phyloP scores from a whole-genome alignment of 2,329 filamentous ascomycete genomes.

The Ascocoryne sarcoides region DNA sequence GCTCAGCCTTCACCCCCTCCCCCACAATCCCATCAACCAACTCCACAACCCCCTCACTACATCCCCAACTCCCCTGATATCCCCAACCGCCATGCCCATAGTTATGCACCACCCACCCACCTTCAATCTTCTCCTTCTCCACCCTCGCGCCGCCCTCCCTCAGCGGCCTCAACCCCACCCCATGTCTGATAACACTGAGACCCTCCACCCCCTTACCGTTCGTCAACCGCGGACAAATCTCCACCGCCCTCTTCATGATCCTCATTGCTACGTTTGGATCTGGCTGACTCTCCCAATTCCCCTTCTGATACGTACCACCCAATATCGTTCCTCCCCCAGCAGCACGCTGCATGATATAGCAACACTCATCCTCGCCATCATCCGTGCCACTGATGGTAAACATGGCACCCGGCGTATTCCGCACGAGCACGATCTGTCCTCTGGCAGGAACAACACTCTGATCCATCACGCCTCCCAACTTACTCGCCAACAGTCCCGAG shows the following conservation, averaged over 20 bases:
- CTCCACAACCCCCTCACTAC: slow-evolving; percentile 55
- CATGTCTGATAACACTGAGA: slow-evolving; percentile 56
- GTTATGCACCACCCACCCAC: slow-evolving; percentile 48
- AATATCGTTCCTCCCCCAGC: slow-evolving; percentile 58
- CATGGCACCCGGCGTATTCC: slow-evolving; percentile 56
- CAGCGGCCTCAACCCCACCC: slow-evolving; percentile 57
- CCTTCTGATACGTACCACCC: slow-evolving; percentile 57
- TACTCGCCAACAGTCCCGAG: slow-evolving; percentile 67
- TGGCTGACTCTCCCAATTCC: slow-evolving; percentile 53
- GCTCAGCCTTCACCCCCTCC: slow-evolving; percentile 13
- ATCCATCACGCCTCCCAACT: slow-evolving; percentile 76
- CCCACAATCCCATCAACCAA: slow-evolving; percentile 48
- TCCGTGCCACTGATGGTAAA: slow-evolving; percentile 51
- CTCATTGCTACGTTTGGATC: slow-evolving; percentile 54
- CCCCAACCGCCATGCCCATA: slow-evolving; percentile 56
- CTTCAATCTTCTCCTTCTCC: slow-evolving; percentile 51
- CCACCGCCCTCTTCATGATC: slow-evolving; percentile 59
- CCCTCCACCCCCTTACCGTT: slow-evolving; percentile 52
- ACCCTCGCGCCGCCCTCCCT: slow-evolving; percentile 51
- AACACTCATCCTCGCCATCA: slow-evolving; percentile 52
- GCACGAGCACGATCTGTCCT: slow-evolving; percentile 66
- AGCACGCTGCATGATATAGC: slow-evolving; percentile 62
- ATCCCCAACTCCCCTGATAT: slow-evolving; percentile 59
- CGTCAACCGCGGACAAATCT: slow-evolving; percentile 45
- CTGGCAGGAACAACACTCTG: slow-evolving; percentile 62